These are phyloP conservation scores for Populus tremula DNA, from an alignment of 345 rosid species.

Conservation along the genomic window DNA sequence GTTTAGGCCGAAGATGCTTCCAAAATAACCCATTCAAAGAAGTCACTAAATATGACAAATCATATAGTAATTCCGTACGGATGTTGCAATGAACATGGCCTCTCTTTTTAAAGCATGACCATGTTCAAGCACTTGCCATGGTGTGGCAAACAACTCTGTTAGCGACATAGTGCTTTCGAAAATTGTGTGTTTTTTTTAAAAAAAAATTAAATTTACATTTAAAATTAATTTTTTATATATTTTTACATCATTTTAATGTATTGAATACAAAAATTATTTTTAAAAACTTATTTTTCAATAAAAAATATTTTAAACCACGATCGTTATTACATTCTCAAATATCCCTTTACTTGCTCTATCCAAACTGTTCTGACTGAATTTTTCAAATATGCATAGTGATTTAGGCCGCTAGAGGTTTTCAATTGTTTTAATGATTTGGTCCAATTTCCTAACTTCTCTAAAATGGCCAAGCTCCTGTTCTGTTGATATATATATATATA, in stretches of 20 bases:
- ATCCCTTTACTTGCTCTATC: background rate
- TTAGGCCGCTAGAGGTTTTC: background rate
- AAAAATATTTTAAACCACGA: no score
- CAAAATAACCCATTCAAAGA: background rate
- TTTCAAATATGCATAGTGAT: background rate
- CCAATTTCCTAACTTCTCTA: background rate
- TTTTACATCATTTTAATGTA: fast-evolving
- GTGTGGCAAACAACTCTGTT: background rate
- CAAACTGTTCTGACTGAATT: background rate
- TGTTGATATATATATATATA: no score
- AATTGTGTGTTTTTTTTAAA: no score
- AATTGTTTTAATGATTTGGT: background rate
- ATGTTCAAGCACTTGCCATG: background rate
- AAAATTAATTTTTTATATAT: no score
- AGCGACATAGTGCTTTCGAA: background rate
- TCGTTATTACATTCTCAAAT: fast-evolving
- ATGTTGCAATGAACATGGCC: background rate
- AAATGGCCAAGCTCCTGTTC: background rate
- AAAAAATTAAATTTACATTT: no score
- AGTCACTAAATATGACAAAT: background rate
- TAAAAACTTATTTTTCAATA: fast-evolving
- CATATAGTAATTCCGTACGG: background rate
- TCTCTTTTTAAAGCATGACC: background rate
- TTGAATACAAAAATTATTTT: no score
- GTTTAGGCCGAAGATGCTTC: background rate